Base-by-base conservation (phyloP, 495 filamentous ascomycete species). In the Aspergillus kassunensis region DNA sequence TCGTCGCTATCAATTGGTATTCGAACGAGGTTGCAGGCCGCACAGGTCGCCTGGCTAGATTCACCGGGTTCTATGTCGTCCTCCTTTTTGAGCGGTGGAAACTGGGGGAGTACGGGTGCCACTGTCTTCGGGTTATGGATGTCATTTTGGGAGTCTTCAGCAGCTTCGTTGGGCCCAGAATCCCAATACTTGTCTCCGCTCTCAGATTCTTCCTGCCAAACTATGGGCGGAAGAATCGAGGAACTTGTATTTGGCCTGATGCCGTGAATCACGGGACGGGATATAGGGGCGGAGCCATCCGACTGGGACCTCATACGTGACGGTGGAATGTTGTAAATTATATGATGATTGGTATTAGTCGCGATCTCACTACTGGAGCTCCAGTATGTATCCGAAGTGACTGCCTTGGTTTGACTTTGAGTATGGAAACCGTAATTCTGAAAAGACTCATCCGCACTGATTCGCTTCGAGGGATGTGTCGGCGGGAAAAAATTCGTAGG, bases 21-120 rank as follows among this genome's bases (percentile, higher is more conserved):
- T 11, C 73, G 72, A 4, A 74, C 66, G 53, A 79, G 62, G 36
- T 79, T 74, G 49, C 77, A 80, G 24, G 72, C 69, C 12, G 72
- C 75, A 53, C 77, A 80, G 53, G 69, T 72, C 49, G 77, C 74
- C 52, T 75, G 70, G 35, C 56, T 64, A 29, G 64, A 51, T 34
- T 57, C 44, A 47, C 63, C 47, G 19, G 54, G 46, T 23, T 60
- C 52, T 7, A 46, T 49, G 23, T 66, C 62, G 12, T 70, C 67
- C 53, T 72, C 69, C 19, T 54, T 24, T 53, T 70, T 70, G 11
- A 65, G 60, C 1, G 59, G 51, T 19, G 51, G 30, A 12, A 46
- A 48, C 31, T 62, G 37, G 12, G 57, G 27, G 25, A 40, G 36
- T 5, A 31, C 16, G 12, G 31, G 20, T 23, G 20, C n/a, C 12